Evolutionary conservation across 768 basidiomycete genomes (phyloP), one percentile per base, ranked within the genome.

Genomic region (Tylopilus subfusipes): DNA sequence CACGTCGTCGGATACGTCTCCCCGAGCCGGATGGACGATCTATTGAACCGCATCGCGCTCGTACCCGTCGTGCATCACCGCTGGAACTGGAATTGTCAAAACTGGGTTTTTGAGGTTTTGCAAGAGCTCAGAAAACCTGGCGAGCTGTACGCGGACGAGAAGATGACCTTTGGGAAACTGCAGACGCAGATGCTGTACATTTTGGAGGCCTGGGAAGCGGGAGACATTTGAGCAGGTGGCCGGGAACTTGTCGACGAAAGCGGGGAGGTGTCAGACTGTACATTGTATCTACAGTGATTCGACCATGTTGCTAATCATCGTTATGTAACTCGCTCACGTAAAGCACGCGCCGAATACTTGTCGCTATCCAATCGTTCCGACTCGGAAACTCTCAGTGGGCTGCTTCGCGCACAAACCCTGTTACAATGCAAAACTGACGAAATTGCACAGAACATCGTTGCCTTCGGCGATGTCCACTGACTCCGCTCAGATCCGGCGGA

Each of bases 151-250:
- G 48, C 57, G 39, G 63, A 63, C 38, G 50, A 2, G 33, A 49
- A 50, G n/a, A 18, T 68, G 31, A 58, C 53, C 1, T 53, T 63
- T 36, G 54, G 25, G 18, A 51, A 30, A 10, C 30, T 71, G 34
- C 68, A 71, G 44, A 54, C 57, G 14, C 69, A 70, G 22, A 72
- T 70, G 70, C 33, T 36, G 46, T 62, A 52, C 24, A 43, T 70
- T 1, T 46, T 72, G 45, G 70, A 70, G 48, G 68, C 68, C 5
- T 69, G 65, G 68, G 69, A 70, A 21, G 38, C 11, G 19, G 38
- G 38, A 8, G 38, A 39, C n/a, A 39, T 39, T n/a, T 39, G 11
- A 39, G 9, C 38, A 2, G 38, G 19, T 19, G 19, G n/a, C 2
- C n/a, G 7, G 10, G 2, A 39, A 4, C n/a, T n/a, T 8, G 38